Base-by-base conservation (phyloP, 2,329 filamentous ascomycete genomes). In the Cylindrodendrum hubeiense region DNA sequence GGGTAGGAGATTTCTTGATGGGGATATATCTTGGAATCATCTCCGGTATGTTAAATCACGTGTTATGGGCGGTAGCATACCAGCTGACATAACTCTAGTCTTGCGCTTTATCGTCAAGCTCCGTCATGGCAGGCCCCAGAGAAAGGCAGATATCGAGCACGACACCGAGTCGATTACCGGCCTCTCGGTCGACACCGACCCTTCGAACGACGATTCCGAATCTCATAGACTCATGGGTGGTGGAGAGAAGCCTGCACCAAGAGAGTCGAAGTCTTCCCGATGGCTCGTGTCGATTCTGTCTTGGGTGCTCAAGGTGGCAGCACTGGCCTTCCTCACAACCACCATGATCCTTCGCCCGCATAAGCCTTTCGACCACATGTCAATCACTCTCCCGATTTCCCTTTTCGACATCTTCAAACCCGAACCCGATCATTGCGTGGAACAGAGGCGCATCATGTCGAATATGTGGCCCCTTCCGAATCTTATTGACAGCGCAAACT, bases 391-490 rank as follows among this genome's bases (percentile, higher is more conserved):
- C 6, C 77, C 78, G 1, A 62, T 77, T 1, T 70, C 77, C 1
- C 68, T 79, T 53, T 59, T 78, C 26, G 74, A 72, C 28, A 65
- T 76, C n/a, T 72, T 79, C 60, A 62, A 67, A 10, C 22, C 71
- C 12, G 72, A 74, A 21, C 60, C 71, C 37, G 70, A 75, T 44
- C 69, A 71, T 28, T 79, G 77, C 60, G 30, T 57, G 6, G 71
- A 73, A 9, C 74, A 75, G 30, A 65, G 65, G 8, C 61, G 60
- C 19, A 64, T 76, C 7, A 53, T 69, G 17, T 39, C 67, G 5
- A 78, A 74, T 37, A 58, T 66, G 4, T 79, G 76, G 70, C 77
- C 77, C 0, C 66, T 79, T n/a, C 77, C 76, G 1, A 66, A 74
- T 2, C 67, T 79, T 2, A 51, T 79, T 21, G 55, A 67, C n/a